Evolutionary conservation across 2,329 filamentous ascomycete species (phyloP).

Genomic region (Aspergillus quadrilineatus): DNA sequence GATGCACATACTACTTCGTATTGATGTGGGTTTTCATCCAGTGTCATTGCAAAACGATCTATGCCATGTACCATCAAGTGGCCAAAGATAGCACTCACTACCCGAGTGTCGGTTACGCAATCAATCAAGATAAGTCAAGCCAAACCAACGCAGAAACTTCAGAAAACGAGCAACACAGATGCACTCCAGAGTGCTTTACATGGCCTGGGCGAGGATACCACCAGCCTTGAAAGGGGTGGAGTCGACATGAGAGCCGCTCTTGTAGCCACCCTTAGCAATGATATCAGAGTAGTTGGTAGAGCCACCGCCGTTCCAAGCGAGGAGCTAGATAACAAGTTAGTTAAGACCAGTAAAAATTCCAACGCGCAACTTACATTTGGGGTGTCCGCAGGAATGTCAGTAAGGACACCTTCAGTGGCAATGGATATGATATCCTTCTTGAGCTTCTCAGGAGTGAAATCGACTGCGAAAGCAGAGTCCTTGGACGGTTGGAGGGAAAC

Average conservation of each 20-base stretch:
- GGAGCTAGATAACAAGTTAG: conserved; percentile 54
- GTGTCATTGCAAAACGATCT: conserved; percentile 3
- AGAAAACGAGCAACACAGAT: not conserved
- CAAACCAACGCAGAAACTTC: not conserved
- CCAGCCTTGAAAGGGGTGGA: conserved; percentile 11
- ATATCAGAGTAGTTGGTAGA: conserved; percentile 87
- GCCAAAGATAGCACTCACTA: conserved; percentile 14
- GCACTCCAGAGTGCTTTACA: conserved; percentile 5
- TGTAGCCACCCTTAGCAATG: conserved; percentile 70
- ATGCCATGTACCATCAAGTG: conserved; percentile 7
- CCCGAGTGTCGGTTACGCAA: conserved; percentile 4
- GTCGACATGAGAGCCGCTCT: conserved; percentile 31
- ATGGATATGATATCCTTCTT: conserved; percentile 85
- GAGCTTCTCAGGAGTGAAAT: conserved; percentile 89
- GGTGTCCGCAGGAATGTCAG: conserved; percentile 80
- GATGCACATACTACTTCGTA: not conserved
- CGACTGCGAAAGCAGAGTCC: conserved; percentile 87
- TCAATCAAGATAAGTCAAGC: conserved; percentile 4
- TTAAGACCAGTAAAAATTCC: not conserved
- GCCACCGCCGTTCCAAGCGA: conserved; percentile 98
- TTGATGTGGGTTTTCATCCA: not conserved
- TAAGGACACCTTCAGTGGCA: conserved; percentile 73
- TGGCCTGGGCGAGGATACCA: conserved; percentile 13
- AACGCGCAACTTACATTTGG: conserved; percentile 64
- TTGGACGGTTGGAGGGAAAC: conserved; percentile 88